A percentile compares a stretch with the other conserved stretches of the same genome.
phyloP scores from a whole-genome alignment of 306 rosid species.

The Vicia faba region DNA sequence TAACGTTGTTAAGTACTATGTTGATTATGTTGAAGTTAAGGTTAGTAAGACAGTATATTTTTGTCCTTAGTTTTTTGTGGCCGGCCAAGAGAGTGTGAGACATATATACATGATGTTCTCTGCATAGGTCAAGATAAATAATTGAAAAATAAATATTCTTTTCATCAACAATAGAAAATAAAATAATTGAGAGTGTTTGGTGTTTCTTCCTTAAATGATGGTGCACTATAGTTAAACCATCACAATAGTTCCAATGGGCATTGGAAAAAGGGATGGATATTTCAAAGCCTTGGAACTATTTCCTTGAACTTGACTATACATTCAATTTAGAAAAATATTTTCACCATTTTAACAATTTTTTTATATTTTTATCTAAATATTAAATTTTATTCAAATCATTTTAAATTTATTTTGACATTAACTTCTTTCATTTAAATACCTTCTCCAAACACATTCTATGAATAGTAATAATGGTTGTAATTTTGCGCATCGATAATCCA shows the following conservation, averaged over 20 bases:
- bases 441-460: too few relatives aligned
- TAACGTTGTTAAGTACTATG: constrained; percentile 44
- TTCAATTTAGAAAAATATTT: not conserved
- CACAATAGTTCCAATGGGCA: not conserved
- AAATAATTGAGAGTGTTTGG: not conserved
- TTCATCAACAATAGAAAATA: constrained; percentile 10
- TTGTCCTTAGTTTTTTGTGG: constrained; percentile 28
- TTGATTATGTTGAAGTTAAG: constrained; percentile 14
- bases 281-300: not conserved
- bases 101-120: constrained; percentile 8
- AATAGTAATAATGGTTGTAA: too few relatives aligned
- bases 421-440: too few relatives aligned
- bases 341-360: too few relatives aligned
- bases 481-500: too few relatives aligned
- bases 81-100: constrained; percentile 40
- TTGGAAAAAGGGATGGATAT: not conserved
- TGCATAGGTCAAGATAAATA: constrained; percentile 10
- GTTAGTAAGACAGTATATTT: not conserved
- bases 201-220: not conserved
- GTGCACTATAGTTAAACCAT: not conserved
- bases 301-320: not conserved
- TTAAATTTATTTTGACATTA: too few relatives aligned
- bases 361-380: too few relatives aligned
- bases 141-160: constrained; percentile 29
- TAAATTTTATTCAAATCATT: too few relatives aligned